A percentile compares a stretch with the other conserved stretches of the same genome.
Evolutionary conservation across 1,284 basidiomycete species (phyloP).

Genomic region (Heterobasidion irregulare): DNA sequence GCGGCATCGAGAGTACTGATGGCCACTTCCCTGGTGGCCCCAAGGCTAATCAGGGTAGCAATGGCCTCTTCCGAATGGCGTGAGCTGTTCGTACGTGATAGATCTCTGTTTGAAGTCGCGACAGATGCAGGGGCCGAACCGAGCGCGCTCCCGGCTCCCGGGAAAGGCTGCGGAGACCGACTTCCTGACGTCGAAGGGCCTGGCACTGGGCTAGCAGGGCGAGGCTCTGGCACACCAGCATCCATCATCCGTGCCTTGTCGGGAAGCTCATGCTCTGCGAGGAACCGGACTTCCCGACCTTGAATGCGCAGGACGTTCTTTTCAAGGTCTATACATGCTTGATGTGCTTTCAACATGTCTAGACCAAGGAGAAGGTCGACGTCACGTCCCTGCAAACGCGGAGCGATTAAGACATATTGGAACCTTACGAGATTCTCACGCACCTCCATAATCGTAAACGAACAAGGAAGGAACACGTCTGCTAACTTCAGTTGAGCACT

Average conservation of each 20-base stretch:
- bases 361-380: constrained; percentile 94
- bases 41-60: constrained; percentile 59
- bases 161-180: constrained; percentile 30
- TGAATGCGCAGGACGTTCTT: constrained; percentile 87
- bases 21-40: constrained; percentile 70
- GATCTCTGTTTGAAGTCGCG: constrained; percentile 8
- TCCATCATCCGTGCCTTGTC: constrained; percentile 56
- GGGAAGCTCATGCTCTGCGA: constrained; percentile 92
- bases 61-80: constrained; percentile 47
- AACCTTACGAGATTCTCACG: not conserved
- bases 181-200: constrained; percentile 14
- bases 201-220: constrained; percentile 11
- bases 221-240: constrained; percentile 14
- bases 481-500: constrained; percentile 87
- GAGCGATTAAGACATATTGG: not conserved
- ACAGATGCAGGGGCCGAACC: constrained; percentile 27
- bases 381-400: constrained; percentile 56
- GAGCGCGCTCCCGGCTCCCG: constrained; percentile 52
- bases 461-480: constrained; percentile 79
- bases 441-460: constrained; percentile 94
- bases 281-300: constrained; percentile 78
- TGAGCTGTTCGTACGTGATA: constrained; percentile 5
- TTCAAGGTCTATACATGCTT: constrained; percentile 90
- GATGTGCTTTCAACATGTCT: constrained; percentile 98
- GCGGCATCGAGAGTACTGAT: constrained; percentile 71